Conservation (phyloP, 2,329 filamentous ascomycete species). For the Aspergillus sp. region DNA sequence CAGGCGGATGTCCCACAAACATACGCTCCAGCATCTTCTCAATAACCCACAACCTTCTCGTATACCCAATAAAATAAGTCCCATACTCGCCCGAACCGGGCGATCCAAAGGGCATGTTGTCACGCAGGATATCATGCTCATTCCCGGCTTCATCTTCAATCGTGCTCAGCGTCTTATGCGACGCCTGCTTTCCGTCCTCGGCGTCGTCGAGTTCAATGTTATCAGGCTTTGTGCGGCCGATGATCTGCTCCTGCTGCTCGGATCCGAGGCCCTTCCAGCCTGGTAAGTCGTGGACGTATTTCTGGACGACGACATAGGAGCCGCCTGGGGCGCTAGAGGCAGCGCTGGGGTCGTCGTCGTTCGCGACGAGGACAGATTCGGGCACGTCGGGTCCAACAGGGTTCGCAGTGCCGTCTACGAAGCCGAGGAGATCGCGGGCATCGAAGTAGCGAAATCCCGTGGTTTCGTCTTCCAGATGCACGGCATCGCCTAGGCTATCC, state of each 20-base stretch:
- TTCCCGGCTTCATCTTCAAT: background rate
- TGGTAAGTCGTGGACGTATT: background rate
- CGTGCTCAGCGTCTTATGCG: background rate
- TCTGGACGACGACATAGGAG: background rate
- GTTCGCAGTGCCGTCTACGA: background rate
- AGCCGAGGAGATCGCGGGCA: background rate
- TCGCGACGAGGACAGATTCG: background rate
- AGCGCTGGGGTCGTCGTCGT: background rate
- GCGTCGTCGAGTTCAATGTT: background rate
- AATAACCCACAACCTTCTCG: constrained; percentile 54
- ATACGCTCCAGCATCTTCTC: constrained; percentile 60
- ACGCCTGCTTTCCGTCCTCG: background rate
- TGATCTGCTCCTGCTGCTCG: background rate
- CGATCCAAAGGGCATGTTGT: background rate
- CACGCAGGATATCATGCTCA: background rate
- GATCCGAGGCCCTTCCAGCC: background rate
- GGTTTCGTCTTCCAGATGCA: background rate
- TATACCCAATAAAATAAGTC: constrained; percentile 61
- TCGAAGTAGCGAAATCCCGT: background rate
- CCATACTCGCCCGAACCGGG: constrained; percentile 45
- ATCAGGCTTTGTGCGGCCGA: background rate
- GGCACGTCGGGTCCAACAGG: background rate
- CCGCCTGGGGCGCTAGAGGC: too few species aligned
- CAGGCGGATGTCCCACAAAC: constrained; percentile 56
- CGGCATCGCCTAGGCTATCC: constrained; percentile 46